phyloP scores from a whole-genome alignment of 148 eudicot species.

The Selenicereus undatus region DNA sequence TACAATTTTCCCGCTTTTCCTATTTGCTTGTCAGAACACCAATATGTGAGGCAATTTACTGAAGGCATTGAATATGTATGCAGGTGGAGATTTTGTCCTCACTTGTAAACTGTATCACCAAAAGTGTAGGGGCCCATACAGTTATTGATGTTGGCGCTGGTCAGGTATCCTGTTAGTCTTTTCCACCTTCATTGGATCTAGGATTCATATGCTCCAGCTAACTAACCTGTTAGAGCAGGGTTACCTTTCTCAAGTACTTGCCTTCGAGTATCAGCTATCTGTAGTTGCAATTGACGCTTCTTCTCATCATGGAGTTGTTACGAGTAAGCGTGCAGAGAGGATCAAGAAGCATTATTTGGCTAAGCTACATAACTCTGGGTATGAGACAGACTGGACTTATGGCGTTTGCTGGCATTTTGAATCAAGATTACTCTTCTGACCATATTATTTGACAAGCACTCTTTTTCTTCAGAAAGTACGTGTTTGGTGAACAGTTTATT shows the following conservation, averaged over 20 bases:
- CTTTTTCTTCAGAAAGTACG: neutral
- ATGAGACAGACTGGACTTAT: slow-evolving; percentile 26
- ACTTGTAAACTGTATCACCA: slow-evolving; percentile 53
- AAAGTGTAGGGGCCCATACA: slow-evolving; percentile 45
- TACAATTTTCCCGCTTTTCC: neutral
- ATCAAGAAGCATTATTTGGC: slow-evolving; percentile 79
- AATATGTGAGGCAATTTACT: slow-evolving; percentile 8
- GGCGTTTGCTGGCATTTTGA: neutral
- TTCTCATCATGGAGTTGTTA: slow-evolving; percentile 79
- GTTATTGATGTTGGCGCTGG: slow-evolving; percentile 94
- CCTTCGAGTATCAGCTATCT: slow-evolving; percentile 64
- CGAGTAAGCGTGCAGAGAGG: slow-evolving; percentile 73
- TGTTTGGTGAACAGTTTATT: neutral
- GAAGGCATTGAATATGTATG: slow-evolving; percentile 7
- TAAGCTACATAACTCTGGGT: slow-evolving; percentile 65
- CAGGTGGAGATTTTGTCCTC: slow-evolving; percentile 82
- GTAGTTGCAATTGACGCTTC: slow-evolving; percentile 88
- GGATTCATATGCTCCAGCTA: slow-evolving; percentile 10
- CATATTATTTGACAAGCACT: neutral
- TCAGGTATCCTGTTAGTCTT: slow-evolving; percentile 51
- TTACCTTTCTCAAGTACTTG: slow-evolving; percentile 88
- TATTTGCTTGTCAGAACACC: slow-evolving; percentile 3
- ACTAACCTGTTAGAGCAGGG: slow-evolving; percentile 47
- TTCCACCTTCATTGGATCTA: neutral
- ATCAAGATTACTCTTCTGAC: slow-evolving; percentile 3